phyloP scores from a whole-genome alignment of 2,329 filamentous ascomycete species.

The Epichloe scottii region DNA sequence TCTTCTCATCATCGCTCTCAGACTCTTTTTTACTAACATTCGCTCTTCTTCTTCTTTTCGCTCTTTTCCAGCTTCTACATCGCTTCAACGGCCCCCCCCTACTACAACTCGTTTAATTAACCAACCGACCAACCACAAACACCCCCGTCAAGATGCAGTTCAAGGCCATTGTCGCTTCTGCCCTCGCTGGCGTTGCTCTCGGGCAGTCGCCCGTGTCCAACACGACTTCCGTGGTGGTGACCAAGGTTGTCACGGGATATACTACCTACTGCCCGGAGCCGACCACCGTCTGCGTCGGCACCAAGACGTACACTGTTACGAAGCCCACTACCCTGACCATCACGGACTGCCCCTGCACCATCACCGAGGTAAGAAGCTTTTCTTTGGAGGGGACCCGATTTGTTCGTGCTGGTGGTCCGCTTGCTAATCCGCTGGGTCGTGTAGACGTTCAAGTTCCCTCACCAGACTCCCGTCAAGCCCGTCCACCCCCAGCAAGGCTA shows the following conservation, averaged over 20 bases:
- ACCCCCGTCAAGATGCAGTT: not conserved
- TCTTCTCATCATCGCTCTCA: not conserved
- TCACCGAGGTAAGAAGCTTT: conserved; percentile 18
- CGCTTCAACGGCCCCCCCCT: too few relatives aligned
- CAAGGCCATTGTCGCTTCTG: conserved; percentile 1
- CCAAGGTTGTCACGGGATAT: conserved; percentile 23
- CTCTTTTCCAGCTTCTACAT: not conserved
- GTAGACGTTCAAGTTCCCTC: conserved; percentile 1
- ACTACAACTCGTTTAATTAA: too few relatives aligned
- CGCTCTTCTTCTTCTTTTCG: not conserved
- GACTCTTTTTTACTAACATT: too few relatives aligned
- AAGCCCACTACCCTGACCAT: conserved; percentile 43
- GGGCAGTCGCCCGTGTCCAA: conserved; percentile 1
- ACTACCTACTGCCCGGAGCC: conserved; percentile 33
- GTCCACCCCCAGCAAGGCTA: not conserved
- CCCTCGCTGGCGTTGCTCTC: not conserved
- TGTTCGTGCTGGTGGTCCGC: not conserved
- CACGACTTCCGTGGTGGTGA: conserved; percentile 12
- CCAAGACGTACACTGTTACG: conserved; percentile 40
- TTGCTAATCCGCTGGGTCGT: not conserved
- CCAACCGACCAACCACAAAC: not conserved
- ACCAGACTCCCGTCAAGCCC: conserved; percentile 2
- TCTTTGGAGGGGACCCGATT: not conserved
- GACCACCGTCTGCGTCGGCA: conserved; percentile 37
- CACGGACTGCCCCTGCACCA: conserved; percentile 40